Evolutionary conservation across 192 early-diverging fungal species (phyloP).

Genomic region (Jimgerdemannia lactiflua): DNA sequence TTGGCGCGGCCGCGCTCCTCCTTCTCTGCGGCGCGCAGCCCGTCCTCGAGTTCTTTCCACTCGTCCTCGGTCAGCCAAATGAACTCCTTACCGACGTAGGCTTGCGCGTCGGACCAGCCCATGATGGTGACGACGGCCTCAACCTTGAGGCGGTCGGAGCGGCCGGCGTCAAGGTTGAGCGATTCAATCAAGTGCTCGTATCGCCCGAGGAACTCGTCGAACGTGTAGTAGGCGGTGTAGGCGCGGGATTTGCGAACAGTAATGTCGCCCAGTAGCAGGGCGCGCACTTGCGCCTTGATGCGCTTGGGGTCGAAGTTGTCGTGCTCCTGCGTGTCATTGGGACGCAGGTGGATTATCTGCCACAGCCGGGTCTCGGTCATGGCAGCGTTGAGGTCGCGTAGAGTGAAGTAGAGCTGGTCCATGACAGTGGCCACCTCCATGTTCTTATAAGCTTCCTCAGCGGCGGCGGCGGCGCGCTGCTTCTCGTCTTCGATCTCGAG

Average conservation of each 20-base stretch:
- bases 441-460: conserved; percentile 33
- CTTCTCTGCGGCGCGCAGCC: conserved; percentile 56
- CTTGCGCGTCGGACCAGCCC: conserved; percentile 48
- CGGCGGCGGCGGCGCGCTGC: conserved; percentile 11
- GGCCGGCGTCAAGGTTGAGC: conserved; percentile 23
- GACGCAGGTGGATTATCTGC: conserved; percentile 79
- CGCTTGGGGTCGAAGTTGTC: conserved; percentile 55
- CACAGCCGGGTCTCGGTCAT: conserved; percentile 76
- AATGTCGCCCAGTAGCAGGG: conserved; percentile 70
- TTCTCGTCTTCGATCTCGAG: conserved; percentile 19
- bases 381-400: conserved; percentile 78
- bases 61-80: conserved; percentile 61
- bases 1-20: conserved; percentile 47
- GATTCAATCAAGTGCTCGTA: conserved; percentile 36
- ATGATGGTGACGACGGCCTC: conserved; percentile 34
- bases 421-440: conserved; percentile 43
- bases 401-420: conserved; percentile 59
- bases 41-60: conserved; percentile 66
- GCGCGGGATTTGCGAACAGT: conserved; percentile 58
- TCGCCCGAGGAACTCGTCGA: conserved; percentile 70
- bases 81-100: conserved; percentile 48
- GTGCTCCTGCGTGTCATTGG: conserved; percentile 53
- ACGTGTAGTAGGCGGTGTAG: conserved; percentile 67
- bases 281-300: conserved; percentile 67
- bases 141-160: conserved; percentile 25